Conservation (phyloP, 2,329 filamentous ascomycete genomes). For the Ophiocordyceps robertsii region DNA sequence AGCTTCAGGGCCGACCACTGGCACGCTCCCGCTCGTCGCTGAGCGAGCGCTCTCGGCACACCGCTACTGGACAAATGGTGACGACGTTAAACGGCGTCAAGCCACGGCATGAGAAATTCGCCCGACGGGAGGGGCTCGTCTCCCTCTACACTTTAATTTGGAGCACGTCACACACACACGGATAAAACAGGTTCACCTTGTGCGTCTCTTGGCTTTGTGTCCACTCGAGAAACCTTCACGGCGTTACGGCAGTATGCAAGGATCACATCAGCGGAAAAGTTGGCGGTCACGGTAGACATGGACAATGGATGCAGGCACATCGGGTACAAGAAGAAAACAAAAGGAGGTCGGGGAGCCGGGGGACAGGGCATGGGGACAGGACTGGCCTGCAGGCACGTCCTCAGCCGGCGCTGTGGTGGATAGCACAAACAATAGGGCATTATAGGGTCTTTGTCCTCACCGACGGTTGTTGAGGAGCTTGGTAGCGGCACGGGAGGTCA, state of each 20-base stretch:
- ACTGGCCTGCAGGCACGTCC: background rate
- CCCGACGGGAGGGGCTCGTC: background rate
- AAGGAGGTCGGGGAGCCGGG: background rate
- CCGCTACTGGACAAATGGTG: background rate
- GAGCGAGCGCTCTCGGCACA: conserved; percentile 2
- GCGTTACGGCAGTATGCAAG: background rate
- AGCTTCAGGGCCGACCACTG: conserved; percentile 46
- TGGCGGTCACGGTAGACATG: background rate
- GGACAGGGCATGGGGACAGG: background rate
- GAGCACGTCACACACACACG: background rate
- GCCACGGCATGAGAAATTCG: background rate
- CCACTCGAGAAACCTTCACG: background rate
- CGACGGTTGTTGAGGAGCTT: background rate
- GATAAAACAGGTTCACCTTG: background rate
- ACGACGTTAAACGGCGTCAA: background rate
- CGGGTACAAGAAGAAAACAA: background rate
- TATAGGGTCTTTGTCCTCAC: background rate
- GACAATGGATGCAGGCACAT: background rate
- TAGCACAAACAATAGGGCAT: background rate
- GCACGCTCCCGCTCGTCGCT: conserved; percentile 23
- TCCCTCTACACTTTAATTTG: background rate
- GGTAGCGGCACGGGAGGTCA: background rate
- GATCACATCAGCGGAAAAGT: background rate
- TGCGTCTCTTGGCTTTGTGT: background rate
- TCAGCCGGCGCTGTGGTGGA: background rate